Base-by-base conservation (phyloP, 768 basidiomycete species). In the Glaciozyma martinii region DNA sequence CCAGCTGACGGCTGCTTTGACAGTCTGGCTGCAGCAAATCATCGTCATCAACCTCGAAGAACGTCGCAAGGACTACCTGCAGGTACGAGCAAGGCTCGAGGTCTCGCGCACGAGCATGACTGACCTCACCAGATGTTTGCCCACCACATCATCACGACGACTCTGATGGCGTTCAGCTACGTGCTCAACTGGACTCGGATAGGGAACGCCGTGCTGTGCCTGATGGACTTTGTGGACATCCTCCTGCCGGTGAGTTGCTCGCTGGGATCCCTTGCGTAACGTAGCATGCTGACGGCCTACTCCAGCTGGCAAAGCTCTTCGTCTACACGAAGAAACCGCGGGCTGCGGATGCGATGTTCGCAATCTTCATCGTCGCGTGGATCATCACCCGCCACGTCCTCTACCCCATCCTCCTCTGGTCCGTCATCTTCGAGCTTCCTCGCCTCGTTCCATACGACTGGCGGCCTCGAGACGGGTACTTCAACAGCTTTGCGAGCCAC, bases 31-130 rank as follows among this genome's bases (percentile, higher is more conserved):
- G 59, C 92, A 98, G 75, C 91, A 93, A 77, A 81, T 95, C 16
- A 80, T 97, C 66, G 86, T 94, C 63, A 82, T 99, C 76, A 90
- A 97, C 76, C 86, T 92, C 32, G 95, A 99, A 76, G 90, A 86
- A 46, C 83, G 85, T 61, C 81, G 95, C 62, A 91, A 90, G 75
- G 95, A 99, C 76, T 90, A 97, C 76, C 79, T 80, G 37, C 37
- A 40, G 37, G 37, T n/a, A 9, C 25, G n/a, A 15, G 30, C 55
- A 9, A n/a, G 6, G 16, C 21, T 8, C 37, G n/a, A 1, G 42
- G 32, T 33, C n/a, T 59, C 9, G 30, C 37, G 3, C 18, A 8
- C 8, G 33, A 37, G 25, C n/a, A 2, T 3, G 15, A 40, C 37
- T 40, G 12, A 49, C 47, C 47, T 27, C 21, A 13, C n/a, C 68